Percentiles rank a stretch among this genome's conserved stretches.
Conservation (phyloP, 2,329 filamentous ascomycete species). For the Botrytis medusae region DNA sequence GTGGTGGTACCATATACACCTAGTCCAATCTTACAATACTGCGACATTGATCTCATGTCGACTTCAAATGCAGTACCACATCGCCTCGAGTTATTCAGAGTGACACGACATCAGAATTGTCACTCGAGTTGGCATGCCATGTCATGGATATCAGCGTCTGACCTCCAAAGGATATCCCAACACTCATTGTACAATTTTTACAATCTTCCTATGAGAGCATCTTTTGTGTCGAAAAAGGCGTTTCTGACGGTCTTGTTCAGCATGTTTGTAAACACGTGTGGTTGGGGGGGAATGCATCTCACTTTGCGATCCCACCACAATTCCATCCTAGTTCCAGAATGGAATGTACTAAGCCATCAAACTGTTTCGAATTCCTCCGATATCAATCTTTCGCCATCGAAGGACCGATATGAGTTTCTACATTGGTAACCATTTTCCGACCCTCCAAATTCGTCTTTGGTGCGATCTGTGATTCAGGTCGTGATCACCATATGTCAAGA, state of each 20-base stretch:
- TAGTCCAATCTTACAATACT: not conserved
- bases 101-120: slow-evolving; percentile 15
- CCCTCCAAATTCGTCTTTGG: not conserved
- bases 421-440: slow-evolving; percentile 14
- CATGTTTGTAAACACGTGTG: slow-evolving; percentile 16
- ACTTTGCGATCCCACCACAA: not conserved
- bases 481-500: not conserved
- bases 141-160: slow-evolving; percentile 16
- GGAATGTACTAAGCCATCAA: slow-evolving; percentile 14
- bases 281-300: slow-evolving; percentile 5
- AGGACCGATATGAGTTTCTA: slow-evolving; percentile 23
- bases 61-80: slow-evolving; percentile 6
- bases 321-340: slow-evolving; percentile 16
- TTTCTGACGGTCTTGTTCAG: not conserved
- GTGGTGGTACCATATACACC: not conserved
- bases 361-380: slow-evolving; percentile 3
- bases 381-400: slow-evolving; percentile 16
- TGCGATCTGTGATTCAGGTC: slow-evolving; percentile 4
- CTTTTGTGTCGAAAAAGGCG: slow-evolving; percentile 11
- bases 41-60: slow-evolving; percentile 18
- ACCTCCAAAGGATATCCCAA: slow-evolving; percentile 6
- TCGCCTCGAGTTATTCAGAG: slow-evolving; percentile 16
- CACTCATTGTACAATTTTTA: not conserved
- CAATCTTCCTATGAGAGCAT: not conserved
- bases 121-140: slow-evolving; percentile 8